These are phyloP conservation scores for Firmiana major DNA, from an alignment of 345 rosid species.

Conservation along the genomic window DNA sequence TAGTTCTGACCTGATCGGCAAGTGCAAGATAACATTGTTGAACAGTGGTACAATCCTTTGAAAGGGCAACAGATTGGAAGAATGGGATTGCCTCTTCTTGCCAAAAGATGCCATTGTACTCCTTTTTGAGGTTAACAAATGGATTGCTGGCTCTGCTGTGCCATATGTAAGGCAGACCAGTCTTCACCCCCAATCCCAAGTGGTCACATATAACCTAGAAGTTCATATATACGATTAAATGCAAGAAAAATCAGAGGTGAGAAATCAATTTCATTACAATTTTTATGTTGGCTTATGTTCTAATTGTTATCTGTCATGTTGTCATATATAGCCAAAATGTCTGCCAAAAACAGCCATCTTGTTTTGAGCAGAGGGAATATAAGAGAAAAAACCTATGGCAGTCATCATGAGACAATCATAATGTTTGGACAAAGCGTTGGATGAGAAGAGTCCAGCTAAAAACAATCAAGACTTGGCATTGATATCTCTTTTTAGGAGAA, in stretches of 20 bases:
- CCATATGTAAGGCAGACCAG: slow-evolving; percentile 81
- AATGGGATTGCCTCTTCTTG: slow-evolving; percentile 87
- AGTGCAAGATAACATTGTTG: slow-evolving; percentile 79
- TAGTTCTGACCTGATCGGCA: slow-evolving; percentile 65
- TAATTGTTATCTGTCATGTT: neutral
- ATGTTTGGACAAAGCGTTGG: neutral
- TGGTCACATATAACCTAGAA: slow-evolving; percentile 75
- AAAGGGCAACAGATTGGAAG: slow-evolving; percentile 63
- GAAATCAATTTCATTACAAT: neutral
- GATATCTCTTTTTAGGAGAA: no score
- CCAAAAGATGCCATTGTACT: slow-evolving; percentile 90
- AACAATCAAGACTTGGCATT: no score
- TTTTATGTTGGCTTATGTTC: no score
- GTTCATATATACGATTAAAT: neutral
- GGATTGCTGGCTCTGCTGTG: slow-evolving; percentile 96
- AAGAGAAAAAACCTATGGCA: neutral
- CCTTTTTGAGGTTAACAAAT: slow-evolving; percentile 79
- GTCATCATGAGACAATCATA: neutral
- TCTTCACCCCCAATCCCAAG: slow-evolving; percentile 76
- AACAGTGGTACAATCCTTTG: slow-evolving; percentile 75
- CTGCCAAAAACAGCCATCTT: slow-evolving; percentile 8
- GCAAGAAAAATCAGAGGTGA: neutral
- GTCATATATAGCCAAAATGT: neutral
- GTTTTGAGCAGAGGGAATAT: neutral
- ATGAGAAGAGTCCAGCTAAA: neutral